Evolutionary conservation across 441 rosid species (phyloP).

Genomic region (Croton setiger): DNA sequence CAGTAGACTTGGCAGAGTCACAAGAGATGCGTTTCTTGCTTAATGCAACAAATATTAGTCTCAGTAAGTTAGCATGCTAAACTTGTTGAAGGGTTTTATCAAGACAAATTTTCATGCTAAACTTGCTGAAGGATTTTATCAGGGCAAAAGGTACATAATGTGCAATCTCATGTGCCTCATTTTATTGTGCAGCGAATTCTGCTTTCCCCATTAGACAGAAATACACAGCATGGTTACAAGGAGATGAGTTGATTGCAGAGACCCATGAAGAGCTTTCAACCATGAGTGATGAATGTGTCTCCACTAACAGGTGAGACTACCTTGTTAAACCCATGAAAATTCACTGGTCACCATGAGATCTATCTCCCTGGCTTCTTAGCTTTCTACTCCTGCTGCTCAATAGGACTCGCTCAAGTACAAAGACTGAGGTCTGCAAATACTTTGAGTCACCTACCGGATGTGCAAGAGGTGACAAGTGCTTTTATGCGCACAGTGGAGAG

Average conservation of each 20-base stretch:
- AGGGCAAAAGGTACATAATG: not conserved
- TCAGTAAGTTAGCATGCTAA: constrained; percentile 46
- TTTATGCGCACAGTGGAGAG: constrained; percentile 43
- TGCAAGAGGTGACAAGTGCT: constrained; percentile 46
- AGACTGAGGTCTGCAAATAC: constrained; percentile 44
- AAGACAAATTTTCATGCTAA: not conserved
- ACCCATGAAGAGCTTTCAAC: constrained; percentile 30
- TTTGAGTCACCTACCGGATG: constrained; percentile 47
- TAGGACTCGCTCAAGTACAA: constrained; percentile 30
- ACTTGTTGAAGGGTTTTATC: not conserved
- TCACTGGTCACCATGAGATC: constrained; percentile 1
- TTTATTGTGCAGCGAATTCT: constrained; percentile 44
- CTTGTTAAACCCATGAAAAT: constrained; percentile 14
- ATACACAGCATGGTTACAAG: constrained; percentile 26
- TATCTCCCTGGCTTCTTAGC: constrained; percentile 10
- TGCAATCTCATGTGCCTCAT: constrained; percentile 26
- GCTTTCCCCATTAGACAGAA: constrained; percentile 31
- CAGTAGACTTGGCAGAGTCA: constrained; percentile 75
- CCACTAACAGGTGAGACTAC: constrained; percentile 35
- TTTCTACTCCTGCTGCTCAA: constrained; percentile 17
- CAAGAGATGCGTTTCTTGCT: constrained; percentile 87
- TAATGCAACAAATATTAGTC: constrained; percentile 47
- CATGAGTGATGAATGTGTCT: constrained; percentile 34
- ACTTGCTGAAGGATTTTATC: not conserved
- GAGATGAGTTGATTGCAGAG: constrained; percentile 35